These are phyloP conservation scores for Quercus tomentella DNA, from an alignment of 331 rosid genomes.

Conservation along the genomic window DNA sequence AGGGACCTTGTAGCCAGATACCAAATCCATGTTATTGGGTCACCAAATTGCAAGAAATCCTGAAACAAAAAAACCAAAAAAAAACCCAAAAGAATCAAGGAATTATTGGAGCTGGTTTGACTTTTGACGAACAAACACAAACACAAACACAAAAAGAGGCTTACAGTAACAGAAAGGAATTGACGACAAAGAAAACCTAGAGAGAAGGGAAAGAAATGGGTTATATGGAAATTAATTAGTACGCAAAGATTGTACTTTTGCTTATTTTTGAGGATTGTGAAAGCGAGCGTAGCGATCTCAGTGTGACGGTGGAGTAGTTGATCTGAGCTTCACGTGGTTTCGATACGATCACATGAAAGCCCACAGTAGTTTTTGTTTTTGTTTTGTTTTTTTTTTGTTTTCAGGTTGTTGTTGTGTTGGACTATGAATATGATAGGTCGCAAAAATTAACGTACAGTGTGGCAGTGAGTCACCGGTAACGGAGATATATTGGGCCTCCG, in stretches of 20 bases:
- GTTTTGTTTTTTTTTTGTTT: no score
- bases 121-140: no score
- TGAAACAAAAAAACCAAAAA: background rate
- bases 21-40: constrained; percentile 72
- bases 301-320: background rate
- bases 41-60: constrained; percentile 23
- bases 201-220: background rate
- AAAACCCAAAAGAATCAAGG: no score
- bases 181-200: constrained; percentile 10
- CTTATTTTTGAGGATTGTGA: background rate
- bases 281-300: background rate
- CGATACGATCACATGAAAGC: background rate
- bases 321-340: background rate
- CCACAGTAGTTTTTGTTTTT: no score
- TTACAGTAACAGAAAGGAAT: background rate
- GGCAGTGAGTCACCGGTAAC: no score
- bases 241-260: no score
- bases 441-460: background rate
- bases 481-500: no score
- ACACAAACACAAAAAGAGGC: background rate
- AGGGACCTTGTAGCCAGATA: constrained; percentile 85
- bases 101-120: background rate
- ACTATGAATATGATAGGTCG: background rate
- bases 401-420: no score
- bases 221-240: background rate